phyloP scores from a whole-genome alignment of 2,329 filamentous ascomycete species.

The Paracoccidioides lutzii region DNA sequence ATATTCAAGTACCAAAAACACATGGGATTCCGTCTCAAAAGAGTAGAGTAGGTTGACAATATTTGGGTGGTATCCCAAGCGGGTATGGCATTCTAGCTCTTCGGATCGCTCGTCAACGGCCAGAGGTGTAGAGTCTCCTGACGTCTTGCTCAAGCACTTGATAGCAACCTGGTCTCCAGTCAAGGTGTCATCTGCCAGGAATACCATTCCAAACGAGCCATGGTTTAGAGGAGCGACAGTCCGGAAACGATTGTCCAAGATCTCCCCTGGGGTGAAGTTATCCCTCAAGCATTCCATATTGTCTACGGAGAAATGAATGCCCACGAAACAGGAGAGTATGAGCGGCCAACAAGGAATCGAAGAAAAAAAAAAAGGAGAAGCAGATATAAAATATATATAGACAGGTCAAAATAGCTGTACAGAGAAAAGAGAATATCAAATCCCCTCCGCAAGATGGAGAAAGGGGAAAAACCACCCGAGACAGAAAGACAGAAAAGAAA shows the following conservation, averaged over 20 bases:
- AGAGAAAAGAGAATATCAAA: conserved; percentile 12
- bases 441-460: conserved; percentile 11
- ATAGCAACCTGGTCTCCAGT: conserved; percentile 77
- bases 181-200: conserved; percentile 68
- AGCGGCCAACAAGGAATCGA: not conserved
- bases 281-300: conserved; percentile 76
- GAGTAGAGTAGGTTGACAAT: conserved; percentile 85
- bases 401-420: conserved; percentile 9
- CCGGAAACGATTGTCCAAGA: conserved; percentile 80
- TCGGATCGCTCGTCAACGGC: conserved; percentile 61
- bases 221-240: conserved; percentile 92
- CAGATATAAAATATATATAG: conserved; percentile 13
- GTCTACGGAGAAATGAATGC: not conserved
- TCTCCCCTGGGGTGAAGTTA: conserved; percentile 62
- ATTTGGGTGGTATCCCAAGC: conserved; percentile 69
- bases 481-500: conserved; percentile 1
- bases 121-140: conserved; percentile 48
- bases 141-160: conserved; percentile 87
- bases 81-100: conserved; percentile 57
- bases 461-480: conserved; percentile 2
- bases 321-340: not conserved
- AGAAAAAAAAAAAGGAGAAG: conserved; percentile 15
- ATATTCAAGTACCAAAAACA: conserved; percentile 89
- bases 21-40: conserved; percentile 82
- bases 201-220: conserved; percentile 98